Evolutionary conservation across 2,329 filamentous ascomycete species (phyloP).

Genomic region (Trichoderma koningiopsis): DNA sequence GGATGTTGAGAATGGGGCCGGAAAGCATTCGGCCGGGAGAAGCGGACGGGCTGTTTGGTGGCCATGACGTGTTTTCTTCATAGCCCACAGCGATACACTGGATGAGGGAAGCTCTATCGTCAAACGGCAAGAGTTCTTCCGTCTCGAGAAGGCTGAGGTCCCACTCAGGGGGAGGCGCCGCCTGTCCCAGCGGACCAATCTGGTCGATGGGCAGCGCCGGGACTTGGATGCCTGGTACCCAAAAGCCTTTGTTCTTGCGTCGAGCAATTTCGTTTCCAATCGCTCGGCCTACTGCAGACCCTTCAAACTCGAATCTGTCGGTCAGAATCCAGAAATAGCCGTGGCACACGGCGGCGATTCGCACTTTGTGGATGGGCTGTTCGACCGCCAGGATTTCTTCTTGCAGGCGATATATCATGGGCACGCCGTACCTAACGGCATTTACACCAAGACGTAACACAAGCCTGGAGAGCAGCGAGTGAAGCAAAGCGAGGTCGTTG

Average conservation of each 20-base stretch:
- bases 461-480: constrained; percentile 75
- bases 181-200: constrained; percentile 57
- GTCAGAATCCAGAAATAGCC: constrained; percentile 84
- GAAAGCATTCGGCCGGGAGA: constrained; percentile 68
- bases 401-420: constrained; percentile 87
- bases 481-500: constrained; percentile 73
- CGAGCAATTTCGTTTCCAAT: constrained; percentile 76
- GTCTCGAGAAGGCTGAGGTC: constrained; percentile 58
- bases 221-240: constrained; percentile 73
- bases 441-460: constrained; percentile 80
- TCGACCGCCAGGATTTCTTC: constrained; percentile 74
- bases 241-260: constrained; percentile 73
- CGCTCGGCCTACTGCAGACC: constrained; percentile 66
- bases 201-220: constrained; percentile 67
- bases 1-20: constrained; percentile 61
- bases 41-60: constrained; percentile 67
- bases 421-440: constrained; percentile 73
- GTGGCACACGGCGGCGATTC: constrained; percentile 80
- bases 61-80: constrained; percentile 60
- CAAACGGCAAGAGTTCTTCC: constrained; percentile 72
- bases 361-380: constrained; percentile 70
- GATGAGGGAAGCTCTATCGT: constrained; percentile 70
- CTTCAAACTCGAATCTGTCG: constrained; percentile 76
- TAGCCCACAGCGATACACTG: constrained; percentile 75
- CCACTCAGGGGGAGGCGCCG: constrained; percentile 48